Evolutionary conservation across 228 moss, liverwort and hornwort genomes (phyloP).

Genomic region (Sphagnum fallax): DNA sequence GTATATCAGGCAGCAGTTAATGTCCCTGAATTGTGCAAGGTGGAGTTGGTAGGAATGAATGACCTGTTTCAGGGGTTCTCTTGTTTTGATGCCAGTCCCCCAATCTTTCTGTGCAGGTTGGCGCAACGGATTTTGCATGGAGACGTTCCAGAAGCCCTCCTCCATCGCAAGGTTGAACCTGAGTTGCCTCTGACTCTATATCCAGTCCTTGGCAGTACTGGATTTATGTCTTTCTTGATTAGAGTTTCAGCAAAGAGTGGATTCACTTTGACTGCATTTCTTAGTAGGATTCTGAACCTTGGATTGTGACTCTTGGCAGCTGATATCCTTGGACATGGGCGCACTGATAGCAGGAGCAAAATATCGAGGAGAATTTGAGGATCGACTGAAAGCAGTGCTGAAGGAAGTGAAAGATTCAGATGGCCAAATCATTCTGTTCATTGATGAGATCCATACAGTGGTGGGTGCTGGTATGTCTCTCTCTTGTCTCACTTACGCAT

Average conservation of each 20-base stretch:
- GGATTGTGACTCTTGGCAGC: constrained; percentile 11
- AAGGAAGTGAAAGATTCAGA: constrained; percentile 44
- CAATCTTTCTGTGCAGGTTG: constrained; percentile 14
- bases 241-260: too few relatives aligned
- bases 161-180: constrained; percentile 22
- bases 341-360: constrained; percentile 48
- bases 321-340: constrained; percentile 46
- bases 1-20: too few relatives aligned
- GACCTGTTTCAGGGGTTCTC: too few relatives aligned
- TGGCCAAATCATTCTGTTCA: constrained; percentile 44
- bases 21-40: too few relatives aligned
- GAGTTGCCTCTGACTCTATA: not conserved
- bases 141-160: constrained; percentile 49
- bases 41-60: too few relatives aligned
- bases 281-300: too few relatives aligned
- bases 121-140: constrained; percentile 50
- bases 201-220: not conserved
- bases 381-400: constrained; percentile 38
- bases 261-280: too few relatives aligned
- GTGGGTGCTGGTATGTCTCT: constrained; percentile 32
- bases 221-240: too few relatives aligned
- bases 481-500: not conserved
- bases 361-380: constrained; percentile 46
- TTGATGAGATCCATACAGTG: constrained; percentile 52
- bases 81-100: too few relatives aligned